Percentiles rank a stretch among this genome's conserved stretches.
Evolutionary conservation across 768 basidiomycete species (phyloP).

Genomic region (Botryobasidium botryosum): DNA sequence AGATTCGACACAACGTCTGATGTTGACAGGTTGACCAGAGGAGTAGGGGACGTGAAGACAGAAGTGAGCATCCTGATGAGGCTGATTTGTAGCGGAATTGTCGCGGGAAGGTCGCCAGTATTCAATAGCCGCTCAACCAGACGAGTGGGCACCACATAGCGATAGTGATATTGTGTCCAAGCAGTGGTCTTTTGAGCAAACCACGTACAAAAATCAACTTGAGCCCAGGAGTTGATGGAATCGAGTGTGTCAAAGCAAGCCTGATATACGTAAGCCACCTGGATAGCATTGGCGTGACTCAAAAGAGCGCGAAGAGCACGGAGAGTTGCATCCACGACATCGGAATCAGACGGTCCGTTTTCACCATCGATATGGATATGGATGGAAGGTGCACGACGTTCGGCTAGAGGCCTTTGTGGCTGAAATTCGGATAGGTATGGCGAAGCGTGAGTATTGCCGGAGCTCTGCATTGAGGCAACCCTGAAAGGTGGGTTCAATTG

Average conservation of each 20-base stretch:
- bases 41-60: constrained; percentile 65
- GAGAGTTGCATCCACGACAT: constrained; percentile 60
- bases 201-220: constrained; percentile 65
- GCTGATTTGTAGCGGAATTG: constrained; percentile 37
- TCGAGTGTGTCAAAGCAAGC: constrained; percentile 57
- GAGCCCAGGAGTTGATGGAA: constrained; percentile 36
- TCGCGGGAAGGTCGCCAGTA: constrained; percentile 34
- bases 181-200: constrained; percentile 58
- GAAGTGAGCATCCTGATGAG: constrained; percentile 65
- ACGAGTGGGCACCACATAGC: constrained; percentile 74
- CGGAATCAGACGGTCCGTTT: constrained; percentile 53
- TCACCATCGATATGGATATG: constrained; percentile 82
- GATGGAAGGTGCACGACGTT: constrained; percentile 76
- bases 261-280: constrained; percentile 55
- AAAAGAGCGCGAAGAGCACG: constrained; percentile 55
- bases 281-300: constrained; percentile 56
- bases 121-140: constrained; percentile 61
- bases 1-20: constrained; percentile 76
- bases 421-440: constrained; percentile 73
- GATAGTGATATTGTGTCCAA: constrained; percentile 87
- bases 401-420: constrained; percentile 47
- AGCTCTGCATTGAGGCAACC: constrained; percentile 28
- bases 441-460: constrained; percentile 39
- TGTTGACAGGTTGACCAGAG: constrained; percentile 78
- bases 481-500: constrained; percentile 22